Evolutionary conservation across 768 basidiomycete genomes (phyloP).

Genomic region (Mrakia frigida): DNA sequence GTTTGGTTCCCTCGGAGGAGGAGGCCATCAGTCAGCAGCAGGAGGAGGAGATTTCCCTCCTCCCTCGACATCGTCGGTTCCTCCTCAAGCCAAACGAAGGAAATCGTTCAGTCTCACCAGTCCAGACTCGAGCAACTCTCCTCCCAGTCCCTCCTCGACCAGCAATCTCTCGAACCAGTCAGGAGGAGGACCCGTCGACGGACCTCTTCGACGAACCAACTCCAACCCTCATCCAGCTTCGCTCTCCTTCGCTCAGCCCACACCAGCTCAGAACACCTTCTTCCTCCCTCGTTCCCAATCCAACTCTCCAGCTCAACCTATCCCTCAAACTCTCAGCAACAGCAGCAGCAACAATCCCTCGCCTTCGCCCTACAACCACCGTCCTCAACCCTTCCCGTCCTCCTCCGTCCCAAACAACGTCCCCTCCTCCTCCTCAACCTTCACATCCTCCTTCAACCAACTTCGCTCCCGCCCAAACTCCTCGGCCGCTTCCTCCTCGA

Average conservation of each 20-base stretch:
- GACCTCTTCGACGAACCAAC: slow-evolving; percentile 10
- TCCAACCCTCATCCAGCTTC: slow-evolving; percentile 5
- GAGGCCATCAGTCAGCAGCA: neutral
- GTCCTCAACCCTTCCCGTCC: neutral
- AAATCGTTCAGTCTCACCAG: neutral
- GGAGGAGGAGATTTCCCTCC: neutral
- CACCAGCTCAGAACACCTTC: neutral
- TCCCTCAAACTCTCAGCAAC: neutral
- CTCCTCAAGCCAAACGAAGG: neutral
- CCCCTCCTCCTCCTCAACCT: neutral
- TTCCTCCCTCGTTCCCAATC: neutral
- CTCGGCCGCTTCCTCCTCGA: neutral
- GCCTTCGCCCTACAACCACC: neutral
- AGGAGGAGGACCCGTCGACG: neutral
- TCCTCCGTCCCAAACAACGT: neutral
- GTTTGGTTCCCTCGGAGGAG: neutral
- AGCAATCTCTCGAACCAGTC: neutral
- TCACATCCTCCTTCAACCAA: neutral
- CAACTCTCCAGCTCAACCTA: neutral
- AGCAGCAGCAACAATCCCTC: neutral
- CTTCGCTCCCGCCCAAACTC: neutral
- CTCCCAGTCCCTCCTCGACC: neutral
- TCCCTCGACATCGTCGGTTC: neutral
- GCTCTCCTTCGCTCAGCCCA: neutral
- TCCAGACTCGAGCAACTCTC: neutral